Base-by-base conservation (phyloP, 371 early-diverging fungal genomes). In the Mortierella sp. region DNA sequence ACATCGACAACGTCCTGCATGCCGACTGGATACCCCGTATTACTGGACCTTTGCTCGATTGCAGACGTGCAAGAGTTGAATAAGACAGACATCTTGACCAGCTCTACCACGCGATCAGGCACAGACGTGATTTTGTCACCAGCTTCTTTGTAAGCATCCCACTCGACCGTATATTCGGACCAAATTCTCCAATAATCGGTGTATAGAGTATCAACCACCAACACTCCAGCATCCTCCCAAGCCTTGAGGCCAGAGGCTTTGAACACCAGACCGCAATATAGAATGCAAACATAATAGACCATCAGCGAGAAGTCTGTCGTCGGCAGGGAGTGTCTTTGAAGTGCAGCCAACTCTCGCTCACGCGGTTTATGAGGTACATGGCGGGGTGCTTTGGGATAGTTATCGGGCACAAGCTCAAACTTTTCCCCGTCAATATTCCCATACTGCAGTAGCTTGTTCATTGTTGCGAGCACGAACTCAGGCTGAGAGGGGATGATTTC, bases 141-240 rank as follows among this genome's bases (percentile, higher is more conserved):
- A 26, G 73, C 73, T 26, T 54, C 31, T 52, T 73, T 34, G 55
- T 73, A 73, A 54, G 73, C 73, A 31, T 73, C 55, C 73, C 73
- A 73, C 55, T 73, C 73, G n/a, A 54, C 54, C 31, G 14, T 28
- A 28, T 55, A 54, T 54, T 28, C 38, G 3, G 73, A 31, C 55
- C 73, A 54, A 73, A 50, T 73, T 55, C 73, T 73, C 73, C 73
- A 73, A 34, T 54, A 73, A 38, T 73, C 73, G 10, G 73, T 50
- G 73, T 73, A 73, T 52, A 73, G 31, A 73, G 73, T 73, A 73
- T 73, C 73, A 2, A 73, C 57, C 13, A 55, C 34, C 31, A 73
- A 54, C 55, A 73, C 26, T n/a, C 73, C 55, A n/a, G 54, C 55
- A 54, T 73, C 73, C 28, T 73, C 73, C 73, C 73, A 73, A 55